Evolutionary conservation across 345 rosid species (phyloP).

Genomic region (Anastatica hierochuntica): DNA sequence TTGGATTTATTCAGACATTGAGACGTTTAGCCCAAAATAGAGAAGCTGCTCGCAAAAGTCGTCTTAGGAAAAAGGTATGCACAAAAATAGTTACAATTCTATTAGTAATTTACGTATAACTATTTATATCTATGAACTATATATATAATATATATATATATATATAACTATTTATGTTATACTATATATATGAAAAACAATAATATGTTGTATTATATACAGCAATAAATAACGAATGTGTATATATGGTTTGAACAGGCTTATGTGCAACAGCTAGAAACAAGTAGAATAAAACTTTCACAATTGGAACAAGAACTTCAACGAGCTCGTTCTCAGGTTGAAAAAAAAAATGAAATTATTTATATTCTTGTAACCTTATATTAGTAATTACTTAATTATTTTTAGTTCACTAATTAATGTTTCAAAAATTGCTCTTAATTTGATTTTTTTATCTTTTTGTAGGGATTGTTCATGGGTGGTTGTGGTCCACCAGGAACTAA

Average conservation of each 20-base stretch:
- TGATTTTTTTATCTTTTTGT: background rate
- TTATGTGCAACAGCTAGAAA: conserved; percentile 92
- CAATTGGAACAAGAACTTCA: conserved; percentile 97
- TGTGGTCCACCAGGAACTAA: conserved; percentile 60
- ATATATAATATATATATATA: no score
- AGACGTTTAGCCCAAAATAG: conserved; percentile 99
- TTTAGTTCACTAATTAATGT: no score
- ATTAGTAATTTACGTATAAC: no score
- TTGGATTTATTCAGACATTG: conserved; percentile 46
- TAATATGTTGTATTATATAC: no score
- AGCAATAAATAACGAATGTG: conserved; percentile 2
- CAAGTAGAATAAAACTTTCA: conserved; percentile 77
- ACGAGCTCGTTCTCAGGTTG: conserved; percentile 94
- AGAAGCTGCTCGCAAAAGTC: conserved; percentile 99
- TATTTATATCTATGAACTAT: no score
- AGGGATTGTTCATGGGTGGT: conserved; percentile 87
- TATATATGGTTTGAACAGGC: conserved; percentile 45
- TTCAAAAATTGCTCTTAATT: no score
- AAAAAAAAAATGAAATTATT: no score
- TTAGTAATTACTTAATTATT: no score
- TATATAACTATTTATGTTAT: no score
- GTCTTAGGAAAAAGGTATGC: conserved; percentile 84
- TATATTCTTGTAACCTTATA: no score
- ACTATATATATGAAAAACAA: no score
- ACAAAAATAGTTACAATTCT: no score